Conservation (phyloP, 2,329 filamentous ascomycete species). For the Moelleriella libera region DNA sequence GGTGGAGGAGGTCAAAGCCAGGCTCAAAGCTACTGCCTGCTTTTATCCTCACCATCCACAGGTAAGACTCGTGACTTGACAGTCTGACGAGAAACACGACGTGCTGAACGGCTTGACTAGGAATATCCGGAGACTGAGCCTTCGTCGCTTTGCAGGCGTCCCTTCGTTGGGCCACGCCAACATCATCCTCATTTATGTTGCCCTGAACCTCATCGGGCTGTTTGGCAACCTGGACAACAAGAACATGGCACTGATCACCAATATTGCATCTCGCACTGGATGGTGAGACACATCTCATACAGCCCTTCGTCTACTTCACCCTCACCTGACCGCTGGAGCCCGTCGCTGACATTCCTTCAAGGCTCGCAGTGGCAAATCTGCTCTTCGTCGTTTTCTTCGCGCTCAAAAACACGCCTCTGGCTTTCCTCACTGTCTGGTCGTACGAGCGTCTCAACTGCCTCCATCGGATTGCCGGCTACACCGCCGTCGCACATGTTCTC, state of each 20-base stretch:
- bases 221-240: slow-evolving; percentile 19
- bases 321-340: not conserved
- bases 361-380: slow-evolving; percentile 30
- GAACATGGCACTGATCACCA: slow-evolving; percentile 14
- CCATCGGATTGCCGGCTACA: slow-evolving; percentile 38
- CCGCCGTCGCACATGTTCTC: slow-evolving; percentile 28
- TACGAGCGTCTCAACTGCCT: slow-evolving; percentile 45
- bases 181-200: slow-evolving; percentile 15
- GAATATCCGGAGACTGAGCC: slow-evolving; percentile 11
- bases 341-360: slow-evolving; percentile 6
- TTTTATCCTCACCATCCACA: not conserved
- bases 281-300: slow-evolving; percentile 15
- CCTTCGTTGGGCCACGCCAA: slow-evolving; percentile 19
- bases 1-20: not conserved
- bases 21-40: not conserved
- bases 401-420: slow-evolving; percentile 44
- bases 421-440: slow-evolving; percentile 36
- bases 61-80: not conserved
- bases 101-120: slow-evolving; percentile 7
- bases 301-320: not conserved
- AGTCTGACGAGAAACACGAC: slow-evolving; percentile 8
- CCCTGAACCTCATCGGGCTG: slow-evolving; percentile 17
- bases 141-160: slow-evolving; percentile 12
- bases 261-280: slow-evolving; percentile 22
- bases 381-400: slow-evolving; percentile 37